Conservation (phyloP, 768 basidiomycete species). For the Lactifluus hygrophoroides region DNA sequence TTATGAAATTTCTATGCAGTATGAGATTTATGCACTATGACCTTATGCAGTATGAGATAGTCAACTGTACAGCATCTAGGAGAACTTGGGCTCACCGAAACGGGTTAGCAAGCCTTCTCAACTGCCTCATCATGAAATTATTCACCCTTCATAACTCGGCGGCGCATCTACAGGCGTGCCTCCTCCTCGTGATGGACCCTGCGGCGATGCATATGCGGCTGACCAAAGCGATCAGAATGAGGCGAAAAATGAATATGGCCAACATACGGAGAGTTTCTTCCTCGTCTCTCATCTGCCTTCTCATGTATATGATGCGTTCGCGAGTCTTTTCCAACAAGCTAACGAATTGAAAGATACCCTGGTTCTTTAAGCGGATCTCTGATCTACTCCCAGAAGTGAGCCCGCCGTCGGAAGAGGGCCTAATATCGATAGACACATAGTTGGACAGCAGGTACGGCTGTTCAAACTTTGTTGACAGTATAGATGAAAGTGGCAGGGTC, state of each 20-base stretch:
- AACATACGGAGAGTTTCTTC: slow-evolving; percentile 57
- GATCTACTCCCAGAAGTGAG: slow-evolving; percentile 53
- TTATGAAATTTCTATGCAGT: too few species aligned
- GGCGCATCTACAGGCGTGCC: slow-evolving; percentile 24
- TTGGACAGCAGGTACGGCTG: slow-evolving; percentile 69
- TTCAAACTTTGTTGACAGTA: slow-evolving; percentile 63
- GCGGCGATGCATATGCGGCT: slow-evolving; percentile 22
- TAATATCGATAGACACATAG: slow-evolving; percentile 56
- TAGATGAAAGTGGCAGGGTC: slow-evolving; percentile 50
- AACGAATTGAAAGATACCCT: slow-evolving; percentile 66
- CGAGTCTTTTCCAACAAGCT: slow-evolving; percentile 67
- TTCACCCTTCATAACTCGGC: slow-evolving; percentile 24
- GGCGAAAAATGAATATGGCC: background rate
- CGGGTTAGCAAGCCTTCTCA: background rate
- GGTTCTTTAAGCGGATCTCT: slow-evolving; percentile 61
- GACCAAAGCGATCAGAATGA: background rate
- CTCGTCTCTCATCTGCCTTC: slow-evolving; percentile 46
- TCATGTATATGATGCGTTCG: slow-evolving; percentile 70
- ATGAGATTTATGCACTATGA: too few species aligned
- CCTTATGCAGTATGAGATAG: too few species aligned
- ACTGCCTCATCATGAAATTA: background rate
- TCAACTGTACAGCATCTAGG: too few species aligned
- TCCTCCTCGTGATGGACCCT: slow-evolving; percentile 10
- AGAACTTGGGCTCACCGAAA: slow-evolving; percentile 9
- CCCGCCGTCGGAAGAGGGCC: slow-evolving; percentile 59